Evolutionary conservation across 495 filamentous ascomycete species (phyloP), one percentile per base, ranked within the genome.

Genomic region (Melanomma pulvis-pyrius): DNA sequence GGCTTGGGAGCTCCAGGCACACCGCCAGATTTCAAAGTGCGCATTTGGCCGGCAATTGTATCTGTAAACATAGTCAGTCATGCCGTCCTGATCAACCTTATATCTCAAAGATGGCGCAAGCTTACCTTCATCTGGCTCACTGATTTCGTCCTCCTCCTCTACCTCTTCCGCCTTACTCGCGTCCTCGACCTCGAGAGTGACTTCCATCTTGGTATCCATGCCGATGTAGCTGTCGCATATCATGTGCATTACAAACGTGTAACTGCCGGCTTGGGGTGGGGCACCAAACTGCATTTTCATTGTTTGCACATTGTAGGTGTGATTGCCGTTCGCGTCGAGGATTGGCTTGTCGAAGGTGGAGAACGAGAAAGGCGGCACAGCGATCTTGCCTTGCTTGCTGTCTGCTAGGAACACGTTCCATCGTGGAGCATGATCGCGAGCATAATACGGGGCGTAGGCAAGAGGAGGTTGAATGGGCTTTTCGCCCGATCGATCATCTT

Each of bases 251-350:
- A 89, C 87, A 74, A 98, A 98, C 0, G 88, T 90, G 76, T 96
- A 98, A 72, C 92, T 88, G 47, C 92, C 96, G 13, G 90, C 84
- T 76, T 97, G 92, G 30, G 93, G 92, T 54, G 94, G 94, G 21
- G 94, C 93, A 72, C 93, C 91, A 79, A 98, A 98, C 78, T 98
- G 94, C 79, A 96, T 92, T 80, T 96, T 97, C 72, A 97, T 82
- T 13, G 94, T 98, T 77, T 96, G 92, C 79, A 98, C 86, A 67
- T 91, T 87, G 78, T 90, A 98, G 5, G 92, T 96, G 19, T 92
- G 91, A 68, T 88, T 88, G 58, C 89, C 90, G 36, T 81, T 82
- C 47, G 83, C 82, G 63, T 88, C 85, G 64, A 90, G 89, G 39
- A 96, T 82, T 11, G 90, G 89, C 80, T 92, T 91, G 78, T 97